phyloP scores from a whole-genome alignment of 768 basidiomycete genomes.

The Chlorophyllum brunneum region DNA sequence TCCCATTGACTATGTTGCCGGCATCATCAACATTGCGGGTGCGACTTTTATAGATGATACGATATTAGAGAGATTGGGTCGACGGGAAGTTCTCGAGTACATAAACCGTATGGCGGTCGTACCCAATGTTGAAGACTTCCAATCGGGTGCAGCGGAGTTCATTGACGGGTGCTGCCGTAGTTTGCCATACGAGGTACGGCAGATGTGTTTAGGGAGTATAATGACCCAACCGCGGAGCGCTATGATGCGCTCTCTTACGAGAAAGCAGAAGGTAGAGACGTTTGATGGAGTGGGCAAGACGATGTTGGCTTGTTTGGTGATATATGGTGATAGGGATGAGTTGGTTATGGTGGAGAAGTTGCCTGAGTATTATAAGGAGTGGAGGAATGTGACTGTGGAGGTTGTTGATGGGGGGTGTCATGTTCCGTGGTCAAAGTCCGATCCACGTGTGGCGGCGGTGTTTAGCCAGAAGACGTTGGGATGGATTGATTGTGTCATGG shows the following conservation, averaged over 20 bases:
- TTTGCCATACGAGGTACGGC: background rate
- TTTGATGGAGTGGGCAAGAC: constrained; percentile 1
- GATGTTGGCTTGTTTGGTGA: constrained; percentile 2
- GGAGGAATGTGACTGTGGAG: constrained; percentile 6
- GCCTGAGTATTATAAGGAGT: background rate
- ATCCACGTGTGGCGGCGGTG: background rate
- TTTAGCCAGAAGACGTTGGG: constrained; percentile 2
- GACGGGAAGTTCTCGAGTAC: background rate
- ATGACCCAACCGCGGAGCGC: background rate
- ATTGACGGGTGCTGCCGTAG: background rate
- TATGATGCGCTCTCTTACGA: background rate
- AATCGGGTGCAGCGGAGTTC: background rate
- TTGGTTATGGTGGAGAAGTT: background rate
- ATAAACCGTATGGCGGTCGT: background rate
- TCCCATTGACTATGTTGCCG: background rate
- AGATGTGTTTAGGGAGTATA: background rate
- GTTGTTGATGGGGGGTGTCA: background rate
- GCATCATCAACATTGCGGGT: constrained; percentile 4
- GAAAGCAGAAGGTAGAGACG: background rate
- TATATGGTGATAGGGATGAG: constrained; percentile 2
- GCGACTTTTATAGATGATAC: background rate
- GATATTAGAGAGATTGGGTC: background rate
- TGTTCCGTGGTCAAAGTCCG: constrained; percentile 1
- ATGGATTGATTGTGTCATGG: constrained; percentile 3
- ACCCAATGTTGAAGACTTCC: constrained; percentile 1